A percentile compares a stretch with the other conserved stretches of the same genome.
These are phyloP conservation scores for Candida lessepsii DNA, from an alignment of 805 yeast species.

Conservation along the genomic window DNA sequence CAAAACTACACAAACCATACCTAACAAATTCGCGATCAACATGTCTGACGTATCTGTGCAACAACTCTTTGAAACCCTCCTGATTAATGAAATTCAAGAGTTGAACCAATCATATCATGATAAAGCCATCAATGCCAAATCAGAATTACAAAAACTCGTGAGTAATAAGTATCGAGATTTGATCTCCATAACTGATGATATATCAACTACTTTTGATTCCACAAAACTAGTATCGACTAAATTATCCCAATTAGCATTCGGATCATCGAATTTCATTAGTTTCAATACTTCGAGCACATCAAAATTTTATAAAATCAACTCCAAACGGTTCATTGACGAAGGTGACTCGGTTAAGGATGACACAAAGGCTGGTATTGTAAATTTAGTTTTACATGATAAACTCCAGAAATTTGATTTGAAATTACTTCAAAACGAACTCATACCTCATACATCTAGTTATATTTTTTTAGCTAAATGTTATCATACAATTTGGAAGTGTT, in stretches of 20 bases:
- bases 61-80: slow-evolving; percentile 31
- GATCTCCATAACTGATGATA: slow-evolving; percentile 44
- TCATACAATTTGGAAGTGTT: slow-evolving; percentile 25
- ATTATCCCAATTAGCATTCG: slow-evolving; percentile 33
- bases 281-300: slow-evolving; percentile 16
- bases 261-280: slow-evolving; percentile 25
- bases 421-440: slow-evolving; percentile 16
- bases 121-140: slow-evolving; percentile 27
- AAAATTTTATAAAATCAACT: slow-evolving; percentile 17
- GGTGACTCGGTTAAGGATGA: slow-evolving; percentile 8
- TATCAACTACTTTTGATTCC: slow-evolving; percentile 28
- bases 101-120: slow-evolving; percentile 28
- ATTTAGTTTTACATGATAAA: slow-evolving; percentile 26
- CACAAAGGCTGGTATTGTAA: neutral
- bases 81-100: slow-evolving; percentile 32
- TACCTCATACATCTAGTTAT: slow-evolving; percentile 26
- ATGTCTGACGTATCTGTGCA: slow-evolving; percentile 20
- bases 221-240: slow-evolving; percentile 23
- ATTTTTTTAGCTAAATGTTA: slow-evolving; percentile 35
- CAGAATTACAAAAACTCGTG: slow-evolving; percentile 36
- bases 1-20: too few relatives aligned
- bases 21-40: slow-evolving; percentile 1
- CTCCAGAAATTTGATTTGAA: slow-evolving; percentile 31
- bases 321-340: slow-evolving; percentile 26
- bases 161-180: slow-evolving; percentile 43